These are phyloP conservation scores for Sclerotinia borealis DNA, from an alignment of 2,329 filamentous ascomycete genomes.

Conservation along the genomic window DNA sequence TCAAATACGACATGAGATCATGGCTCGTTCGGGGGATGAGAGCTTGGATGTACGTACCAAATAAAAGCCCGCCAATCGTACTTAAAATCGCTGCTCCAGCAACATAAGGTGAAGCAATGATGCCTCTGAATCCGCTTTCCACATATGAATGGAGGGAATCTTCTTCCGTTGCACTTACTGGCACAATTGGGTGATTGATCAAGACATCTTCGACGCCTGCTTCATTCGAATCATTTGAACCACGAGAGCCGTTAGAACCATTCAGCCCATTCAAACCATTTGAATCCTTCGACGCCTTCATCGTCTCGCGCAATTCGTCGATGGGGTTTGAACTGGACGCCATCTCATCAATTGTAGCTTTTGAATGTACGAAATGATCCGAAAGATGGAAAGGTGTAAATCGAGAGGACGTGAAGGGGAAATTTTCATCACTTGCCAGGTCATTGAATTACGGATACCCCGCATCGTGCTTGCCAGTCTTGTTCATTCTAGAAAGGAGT, in stretches of 20 bases:
- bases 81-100: constrained; percentile 1
- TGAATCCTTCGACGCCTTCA: neutral
- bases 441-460: neutral
- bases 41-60: neutral
- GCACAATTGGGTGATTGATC: neutral
- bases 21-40: neutral
- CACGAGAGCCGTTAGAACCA: neutral
- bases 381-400: neutral
- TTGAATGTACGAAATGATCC: neutral
- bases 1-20: neutral
- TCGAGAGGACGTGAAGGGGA: neutral
- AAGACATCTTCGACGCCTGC: neutral
- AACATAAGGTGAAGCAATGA: constrained; percentile 6
- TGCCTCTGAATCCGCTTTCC: neutral
- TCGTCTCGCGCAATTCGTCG: neutral
- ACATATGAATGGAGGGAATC: neutral
- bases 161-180: neutral
- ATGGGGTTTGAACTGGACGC: neutral
- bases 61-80: constrained; percentile 3
- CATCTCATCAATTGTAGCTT: neutral
- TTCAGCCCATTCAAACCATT: neutral
- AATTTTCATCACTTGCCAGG: neutral
- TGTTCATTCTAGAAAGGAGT: neutral
- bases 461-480: neutral
- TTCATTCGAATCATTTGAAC: neutral